Conservation (phyloP, 805 yeast genomes). For the Starmerella davenportii region DNA sequence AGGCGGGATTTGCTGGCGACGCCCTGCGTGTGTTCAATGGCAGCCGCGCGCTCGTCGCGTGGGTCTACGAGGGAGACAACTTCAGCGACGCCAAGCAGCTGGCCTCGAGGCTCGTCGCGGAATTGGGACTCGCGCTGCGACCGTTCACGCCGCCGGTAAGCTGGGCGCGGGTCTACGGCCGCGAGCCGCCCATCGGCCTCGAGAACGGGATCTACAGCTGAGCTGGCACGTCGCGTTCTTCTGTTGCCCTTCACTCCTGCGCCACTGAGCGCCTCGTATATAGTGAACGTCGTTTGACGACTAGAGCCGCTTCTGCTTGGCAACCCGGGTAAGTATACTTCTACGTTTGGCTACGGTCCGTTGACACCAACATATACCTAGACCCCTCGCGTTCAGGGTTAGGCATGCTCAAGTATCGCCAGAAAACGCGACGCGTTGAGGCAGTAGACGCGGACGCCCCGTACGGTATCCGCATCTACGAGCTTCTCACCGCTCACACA, state of each 20-base stretch:
- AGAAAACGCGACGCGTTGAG: too few species aligned
- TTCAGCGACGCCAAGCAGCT: constrained; percentile 45
- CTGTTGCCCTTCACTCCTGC: too few species aligned
- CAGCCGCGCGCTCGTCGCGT: constrained; percentile 26
- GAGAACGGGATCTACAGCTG: constrained; percentile 63
- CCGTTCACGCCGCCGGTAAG: constrained; percentile 37
- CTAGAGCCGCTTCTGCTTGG: too few species aligned
- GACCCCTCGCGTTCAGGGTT: too few species aligned
- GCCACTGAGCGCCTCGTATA: too few species aligned
- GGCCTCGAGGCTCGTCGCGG: constrained; percentile 25
- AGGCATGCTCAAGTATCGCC: too few species aligned
- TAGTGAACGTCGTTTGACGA: too few species aligned
- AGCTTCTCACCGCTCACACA: constrained; percentile 1
- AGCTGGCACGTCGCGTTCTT: constrained; percentile 1
- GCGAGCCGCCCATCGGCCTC: constrained; percentile 43
- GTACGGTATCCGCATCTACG: constrained; percentile 15
- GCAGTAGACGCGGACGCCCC: too few species aligned
- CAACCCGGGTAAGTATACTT: too few species aligned
- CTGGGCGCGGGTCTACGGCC: constrained; percentile 78
- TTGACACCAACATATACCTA: too few species aligned
- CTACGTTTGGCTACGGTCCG: too few species aligned
- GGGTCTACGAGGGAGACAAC: constrained; percentile 85
- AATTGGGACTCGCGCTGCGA: constrained; percentile 17
- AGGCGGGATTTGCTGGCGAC: constrained; percentile 22
- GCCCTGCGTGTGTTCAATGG: constrained; percentile 13